These are phyloP conservation scores for Naganishia onofrii DNA, from an alignment of 768 basidiomycete genomes.

Conservation along the genomic window DNA sequence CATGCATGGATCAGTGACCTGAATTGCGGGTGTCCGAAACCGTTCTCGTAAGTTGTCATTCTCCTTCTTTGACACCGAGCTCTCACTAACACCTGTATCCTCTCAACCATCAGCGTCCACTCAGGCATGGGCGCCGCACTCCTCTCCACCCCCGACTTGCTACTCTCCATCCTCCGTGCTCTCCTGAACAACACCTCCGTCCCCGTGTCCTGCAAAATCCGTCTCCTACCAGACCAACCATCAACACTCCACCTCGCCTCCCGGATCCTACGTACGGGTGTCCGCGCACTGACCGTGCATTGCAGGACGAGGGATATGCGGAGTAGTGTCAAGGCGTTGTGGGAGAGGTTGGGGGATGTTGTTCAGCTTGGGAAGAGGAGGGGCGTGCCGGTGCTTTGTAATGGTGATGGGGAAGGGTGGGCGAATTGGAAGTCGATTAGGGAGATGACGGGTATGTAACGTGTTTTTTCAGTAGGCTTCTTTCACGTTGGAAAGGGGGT, in stretches of 20 bases:
- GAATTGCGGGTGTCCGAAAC: conserved; percentile 96
- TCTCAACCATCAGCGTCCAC: conserved; percentile 39
- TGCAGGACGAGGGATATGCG: conserved; percentile 93
- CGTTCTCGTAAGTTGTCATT: conserved; percentile 66
- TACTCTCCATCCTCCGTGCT: conserved; percentile 81
- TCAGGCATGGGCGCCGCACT: conserved; percentile 96
- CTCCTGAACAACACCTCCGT: conserved; percentile 73
- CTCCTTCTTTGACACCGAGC: background rate
- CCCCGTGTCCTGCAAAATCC: conserved; percentile 90
- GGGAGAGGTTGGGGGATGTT: conserved; percentile 75
- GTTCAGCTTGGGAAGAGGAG: conserved; percentile 78
- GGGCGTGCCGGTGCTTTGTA: conserved; percentile 84
- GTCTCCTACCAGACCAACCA: conserved; percentile 77
- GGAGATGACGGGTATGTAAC: conserved; percentile 64
- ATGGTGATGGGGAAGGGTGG: conserved; percentile 82
- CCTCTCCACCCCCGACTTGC: conserved; percentile 81
- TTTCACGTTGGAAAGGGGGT: background rate
- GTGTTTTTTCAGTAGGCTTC: too few species aligned
- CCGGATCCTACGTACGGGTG: conserved; percentile 79
- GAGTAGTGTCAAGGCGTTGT: conserved; percentile 70
- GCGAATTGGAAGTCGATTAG: conserved; percentile 75
- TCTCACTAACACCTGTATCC: conserved; percentile 14
- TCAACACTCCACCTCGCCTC: conserved; percentile 87
- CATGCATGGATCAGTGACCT: conserved; percentile 60
- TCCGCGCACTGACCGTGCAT: conserved; percentile 86